Base-by-base conservation (phyloP, 148 eudicot species). In the Persicaria tinctoria region DNA sequence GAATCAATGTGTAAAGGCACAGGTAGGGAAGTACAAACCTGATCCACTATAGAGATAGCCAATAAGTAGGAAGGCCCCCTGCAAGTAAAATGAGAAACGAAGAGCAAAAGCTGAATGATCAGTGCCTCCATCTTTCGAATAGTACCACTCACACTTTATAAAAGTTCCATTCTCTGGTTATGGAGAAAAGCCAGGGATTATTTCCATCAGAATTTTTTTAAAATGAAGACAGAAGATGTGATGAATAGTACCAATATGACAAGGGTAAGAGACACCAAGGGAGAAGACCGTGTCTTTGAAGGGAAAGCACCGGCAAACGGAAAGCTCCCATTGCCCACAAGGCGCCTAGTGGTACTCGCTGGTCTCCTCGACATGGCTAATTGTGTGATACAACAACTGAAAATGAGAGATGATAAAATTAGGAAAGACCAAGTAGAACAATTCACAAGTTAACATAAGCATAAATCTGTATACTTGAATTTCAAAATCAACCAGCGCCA, bases 281-380 rank as follows among this genome's bases (percentile, higher is more conserved):
- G 97, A 32, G 97, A 88, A 11, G 97, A 76, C 17, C 91, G 98
- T 11, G 96, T 82, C 84, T 94, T 94, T 14, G 89, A 82, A 74
- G 89, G 86, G 77, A 94, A 87, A 50, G 89, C 87, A 63, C 90
- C 90, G 60, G 80, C 83, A 72, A 94, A 88, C 16, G 98, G 91
- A 78, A 91, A 83, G 56, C 91, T 80, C 72, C 88, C 93, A 75
- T 77, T 84, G 72, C 92, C 96, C 46, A 77, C 87, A 69, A 86
- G 68, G 54, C 97, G 93, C 62, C 98, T 86, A 66, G 93, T 73
- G 55, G 87, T 85, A 82, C 82, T 85, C 57, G 79, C 85, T 54
- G 93, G 97, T 81, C 98, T 90, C 78, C 98, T 91, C 54, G 98
- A 93, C 98, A 91, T 91, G 59, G 72, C 76, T 86, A 55, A 73